Evolutionary conservation across 1,284 basidiomycete species (phyloP), one percentile per base, ranked within the genome.

Genomic region (Heterobasidion parviporum): DNA sequence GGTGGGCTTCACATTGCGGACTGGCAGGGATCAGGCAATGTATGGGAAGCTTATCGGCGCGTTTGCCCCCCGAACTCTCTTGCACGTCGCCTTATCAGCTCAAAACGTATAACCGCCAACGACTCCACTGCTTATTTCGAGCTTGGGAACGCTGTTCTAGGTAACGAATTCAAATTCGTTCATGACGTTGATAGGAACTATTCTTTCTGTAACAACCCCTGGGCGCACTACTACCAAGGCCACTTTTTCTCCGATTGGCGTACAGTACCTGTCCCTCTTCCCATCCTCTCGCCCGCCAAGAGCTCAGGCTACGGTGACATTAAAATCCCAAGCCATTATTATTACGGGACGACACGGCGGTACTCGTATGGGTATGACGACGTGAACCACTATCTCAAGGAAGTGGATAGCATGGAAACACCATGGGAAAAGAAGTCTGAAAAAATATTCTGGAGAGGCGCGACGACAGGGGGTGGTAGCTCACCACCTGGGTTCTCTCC

Each of bases 241-340:
- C 93, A 93, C 68, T 97, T 96, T 71, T 98, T 96, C 80, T 92
- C 90, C 16, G 94, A 98, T 69, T 96, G 92, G 88, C 77, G 94
- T 16, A 91, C 87, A 0, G 87, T 95, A 56, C 81, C 89, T 12
- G 82, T 83, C 1, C 76, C 95, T 14, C 94, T 92, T 70, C 94
- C 94, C 6, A 82, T 98, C 54, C 89, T 98, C 69, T 94, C 91
- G 3, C 94, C 94, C 0, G 90, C 92, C 0, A 92, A 89, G 65
- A 83, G 86, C 0, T 73, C 74, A 33, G 94, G 94, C 0, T 98
- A 88, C 68, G 75, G 82, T 57, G 94, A 98, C 67, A 93, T 98
- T 60, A 77, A 89, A 54, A 94, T 98, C 60, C 94, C 94, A 0
- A 93, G 89, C 61, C 93, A 97, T 69, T 96, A 97, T 69, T 96